Evolutionary conservation across 2,329 filamentous ascomycete genomes (phyloP), one percentile per base, ranked within the genome.

Genomic region (Thielaviopsis ethacetica): DNA sequence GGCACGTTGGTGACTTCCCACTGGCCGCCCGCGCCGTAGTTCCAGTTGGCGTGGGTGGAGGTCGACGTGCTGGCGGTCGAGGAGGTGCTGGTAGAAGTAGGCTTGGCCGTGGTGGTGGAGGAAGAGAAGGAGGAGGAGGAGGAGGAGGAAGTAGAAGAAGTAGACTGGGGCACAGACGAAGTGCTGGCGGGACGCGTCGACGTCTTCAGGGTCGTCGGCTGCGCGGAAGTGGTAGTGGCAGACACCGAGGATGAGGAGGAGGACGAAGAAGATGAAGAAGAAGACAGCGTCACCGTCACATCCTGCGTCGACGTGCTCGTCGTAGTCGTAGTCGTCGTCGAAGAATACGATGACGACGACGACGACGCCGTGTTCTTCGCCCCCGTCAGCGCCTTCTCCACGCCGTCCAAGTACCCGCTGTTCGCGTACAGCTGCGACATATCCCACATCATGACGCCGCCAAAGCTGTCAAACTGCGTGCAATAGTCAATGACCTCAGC

Each of bases 321-420:
- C 2, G 58, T 58, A 15, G 55, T 57, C 27, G 59, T 60, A 22
- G 61, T 56, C 5, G 59, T 54, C 10, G 59, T 53, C 19, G 30
- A 22, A 38, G 53, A 34, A 30, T 13, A 17, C 38, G 19, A n/a
- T 10, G 17, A 24, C 38, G 53, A 10, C 1, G 38, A 17, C 19
- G 24, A 6, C 13, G 21, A 41, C 44, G n/a, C n/a, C 13, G 51
- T 24, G 13, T 53, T 13, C 0, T 34, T 50, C 2, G 27, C 58
- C 56, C 57, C 63, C 10, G 62, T 65, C 59, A 76, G 65, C 59
- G 70, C 66, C 38, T 65, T 59, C 63, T 68, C 67, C 3, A 82
- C 69, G 44, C 71, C 66, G 26, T 69, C 68, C 58, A 84, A 69
- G 66, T 82, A 83, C 1, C 79, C 81, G 1, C 63, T 38, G 68